Percentiles rank a stretch among this genome's conserved stretches.
Conservation (phyloP, 2,329 filamentous ascomycete species). For the Teratosphaeria zuluensis region DNA sequence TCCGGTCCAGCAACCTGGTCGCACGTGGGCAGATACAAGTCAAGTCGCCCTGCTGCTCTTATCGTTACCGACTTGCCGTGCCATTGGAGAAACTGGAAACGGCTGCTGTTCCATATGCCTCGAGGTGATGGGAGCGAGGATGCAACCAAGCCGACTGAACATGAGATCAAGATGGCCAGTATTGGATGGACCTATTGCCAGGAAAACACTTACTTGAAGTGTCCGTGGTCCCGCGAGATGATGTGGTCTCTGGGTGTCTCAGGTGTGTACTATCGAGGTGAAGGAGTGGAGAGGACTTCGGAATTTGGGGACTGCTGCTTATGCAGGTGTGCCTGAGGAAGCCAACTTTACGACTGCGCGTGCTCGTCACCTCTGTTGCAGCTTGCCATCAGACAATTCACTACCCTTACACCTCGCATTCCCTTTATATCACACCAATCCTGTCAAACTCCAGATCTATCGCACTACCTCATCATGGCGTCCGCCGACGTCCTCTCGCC, state of each 20-base stretch:
- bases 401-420: background rate
- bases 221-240: background rate
- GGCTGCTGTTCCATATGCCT: too few relatives aligned
- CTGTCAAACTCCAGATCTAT: background rate
- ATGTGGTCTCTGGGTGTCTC: background rate
- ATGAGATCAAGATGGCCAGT: too few relatives aligned
- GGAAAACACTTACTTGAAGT: too few relatives aligned
- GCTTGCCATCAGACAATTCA: background rate
- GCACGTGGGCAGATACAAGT: too few relatives aligned
- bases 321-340: background rate
- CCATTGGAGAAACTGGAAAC: too few relatives aligned
- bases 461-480: conserved; percentile 51
- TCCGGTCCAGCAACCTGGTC: too few relatives aligned
- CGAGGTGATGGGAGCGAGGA: too few relatives aligned
- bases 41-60: too few relatives aligned
- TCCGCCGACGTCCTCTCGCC: conserved; percentile 80
- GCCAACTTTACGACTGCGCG: background rate
- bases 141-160: too few relatives aligned
- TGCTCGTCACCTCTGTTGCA: background rate
- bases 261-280: background rate
- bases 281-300: background rate
- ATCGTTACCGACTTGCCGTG: too few relatives aligned
- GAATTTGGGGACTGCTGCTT: background rate
- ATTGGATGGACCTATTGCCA: too few relatives aligned
- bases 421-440: background rate